Evolutionary conservation across 1,284 basidiomycete genomes (phyloP).

Genomic region (Ceratobasidium sp.): DNA sequence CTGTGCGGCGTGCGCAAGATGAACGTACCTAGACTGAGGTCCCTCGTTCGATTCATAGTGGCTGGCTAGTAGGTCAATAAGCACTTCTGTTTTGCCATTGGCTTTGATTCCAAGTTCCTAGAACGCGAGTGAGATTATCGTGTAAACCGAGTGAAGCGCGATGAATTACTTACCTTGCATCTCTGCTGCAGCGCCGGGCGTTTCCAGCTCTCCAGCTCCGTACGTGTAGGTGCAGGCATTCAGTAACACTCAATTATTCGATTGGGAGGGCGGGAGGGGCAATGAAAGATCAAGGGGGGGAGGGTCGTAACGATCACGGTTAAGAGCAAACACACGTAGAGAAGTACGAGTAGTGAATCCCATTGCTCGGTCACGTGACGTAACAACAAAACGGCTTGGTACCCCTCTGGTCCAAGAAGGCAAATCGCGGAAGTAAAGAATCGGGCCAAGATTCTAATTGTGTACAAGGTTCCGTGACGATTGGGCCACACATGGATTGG

Average conservation of each 20-base stretch:
- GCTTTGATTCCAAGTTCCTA: constrained; percentile 42
- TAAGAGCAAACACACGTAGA: constrained; percentile 8
- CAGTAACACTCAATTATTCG: neutral
- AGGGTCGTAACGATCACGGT: constrained; percentile 20
- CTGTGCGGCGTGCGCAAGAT: too few relatives aligned
- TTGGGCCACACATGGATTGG: neutral
- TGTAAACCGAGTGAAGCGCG: neutral
- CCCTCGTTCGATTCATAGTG: constrained; percentile 7
- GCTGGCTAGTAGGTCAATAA: constrained; percentile 15
- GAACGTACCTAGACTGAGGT: constrained; percentile 17
- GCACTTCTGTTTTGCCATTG: constrained; percentile 36
- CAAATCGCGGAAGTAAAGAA: neutral
- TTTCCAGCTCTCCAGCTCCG: constrained; percentile 32
- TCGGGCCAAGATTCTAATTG: neutral
- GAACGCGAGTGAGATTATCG: neutral
- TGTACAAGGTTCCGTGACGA: neutral
- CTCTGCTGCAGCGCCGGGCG: constrained; percentile 32
- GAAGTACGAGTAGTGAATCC: neutral
- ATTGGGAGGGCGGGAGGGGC: neutral
- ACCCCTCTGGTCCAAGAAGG: neutral
- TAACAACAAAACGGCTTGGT: constrained; percentile 5
- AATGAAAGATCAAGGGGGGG: neutral
- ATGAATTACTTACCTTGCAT: constrained; percentile 29
- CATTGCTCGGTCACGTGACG: constrained; percentile 12
- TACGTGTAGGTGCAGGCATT: constrained; percentile 26